These are phyloP conservation scores for Ceratorhiza oryzae-sativae DNA, from an alignment of 1,284 basidiomycete species.

Conservation along the genomic window DNA sequence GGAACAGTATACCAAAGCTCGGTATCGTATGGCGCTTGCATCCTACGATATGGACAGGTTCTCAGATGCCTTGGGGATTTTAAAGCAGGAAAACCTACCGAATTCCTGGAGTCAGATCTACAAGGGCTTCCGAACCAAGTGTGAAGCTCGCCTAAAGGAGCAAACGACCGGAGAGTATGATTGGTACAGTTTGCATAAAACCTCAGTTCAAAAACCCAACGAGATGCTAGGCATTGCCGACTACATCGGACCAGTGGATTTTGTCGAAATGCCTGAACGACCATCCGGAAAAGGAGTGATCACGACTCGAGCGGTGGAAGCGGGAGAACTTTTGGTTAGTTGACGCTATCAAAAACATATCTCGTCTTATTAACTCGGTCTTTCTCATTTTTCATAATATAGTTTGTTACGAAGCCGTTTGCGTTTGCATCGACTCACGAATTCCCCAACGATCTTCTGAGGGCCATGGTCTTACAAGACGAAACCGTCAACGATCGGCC, in stretches of 20 bases:
- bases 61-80: conserved; percentile 28
- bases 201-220: conserved; percentile 13
- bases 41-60: conserved; percentile 42
- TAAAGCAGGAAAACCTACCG: not conserved
- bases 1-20: conserved; percentile 38
- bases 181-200: conserved; percentile 40
- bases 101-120: not conserved
- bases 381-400: not conserved
- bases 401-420: conserved; percentile 44
- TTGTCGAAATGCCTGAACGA: conserved; percentile 33
- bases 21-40: conserved; percentile 41
- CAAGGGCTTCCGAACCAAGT: conserved; percentile 17
- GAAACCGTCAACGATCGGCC: not conserved
- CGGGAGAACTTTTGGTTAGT: conserved; percentile 45
- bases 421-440: conserved; percentile 39
- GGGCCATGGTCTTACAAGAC: not conserved
- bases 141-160: conserved; percentile 37
- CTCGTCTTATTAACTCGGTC: not conserved
- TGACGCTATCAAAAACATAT: too few relatives aligned
- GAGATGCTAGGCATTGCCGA: conserved; percentile 43
- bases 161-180: conserved; percentile 42
- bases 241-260: conserved; percentile 43
- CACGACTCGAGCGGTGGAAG: conserved; percentile 40
- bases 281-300: conserved; percentile 45
- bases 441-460: conserved; percentile 7